These are phyloP conservation scores for Talaromyces atroroseus DNA, from an alignment of 2,329 filamentous ascomycete genomes.

Conservation along the genomic window DNA sequence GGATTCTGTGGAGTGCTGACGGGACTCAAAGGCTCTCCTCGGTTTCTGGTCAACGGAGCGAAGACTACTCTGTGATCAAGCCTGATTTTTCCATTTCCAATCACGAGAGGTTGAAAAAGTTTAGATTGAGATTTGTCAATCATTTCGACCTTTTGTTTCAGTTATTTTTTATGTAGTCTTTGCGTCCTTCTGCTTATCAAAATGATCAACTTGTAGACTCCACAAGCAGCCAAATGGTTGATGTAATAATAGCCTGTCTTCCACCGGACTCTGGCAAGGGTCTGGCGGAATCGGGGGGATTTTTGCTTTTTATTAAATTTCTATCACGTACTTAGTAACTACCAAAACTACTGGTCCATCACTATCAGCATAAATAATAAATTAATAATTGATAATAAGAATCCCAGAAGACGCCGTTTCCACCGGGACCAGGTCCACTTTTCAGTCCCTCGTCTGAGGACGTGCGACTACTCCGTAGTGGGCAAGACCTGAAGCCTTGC, in stretches of 20 bases:
- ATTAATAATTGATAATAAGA: too few species aligned
- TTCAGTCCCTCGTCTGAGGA: too few species aligned
- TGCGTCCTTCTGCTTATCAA: background rate
- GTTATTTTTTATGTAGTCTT: too few species aligned
- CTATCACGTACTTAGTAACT: too few species aligned
- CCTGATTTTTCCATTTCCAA: constrained; percentile 44
- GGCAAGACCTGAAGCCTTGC: too few species aligned
- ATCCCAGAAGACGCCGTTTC: too few species aligned
- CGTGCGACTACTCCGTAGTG: too few species aligned
- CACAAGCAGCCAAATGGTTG: background rate
- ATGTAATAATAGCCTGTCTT: background rate
- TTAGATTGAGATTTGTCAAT: constrained; percentile 18
- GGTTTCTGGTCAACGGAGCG: constrained; percentile 51
- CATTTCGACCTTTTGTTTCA: background rate
- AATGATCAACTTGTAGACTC: background rate
- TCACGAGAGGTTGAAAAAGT: constrained; percentile 41
- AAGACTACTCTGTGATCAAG: constrained; percentile 50
- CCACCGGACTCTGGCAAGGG: background rate
- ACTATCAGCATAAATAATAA: too few species aligned
- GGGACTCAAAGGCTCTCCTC: constrained; percentile 43
- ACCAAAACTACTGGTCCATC: too few species aligned
- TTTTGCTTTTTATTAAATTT: too few species aligned
- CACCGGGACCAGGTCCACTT: too few species aligned
- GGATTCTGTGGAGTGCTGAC: constrained; percentile 42
- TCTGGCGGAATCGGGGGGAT: background rate